Conservation (phyloP, 2,329 filamentous ascomycete genomes). For the Monilinia aucupariae region DNA sequence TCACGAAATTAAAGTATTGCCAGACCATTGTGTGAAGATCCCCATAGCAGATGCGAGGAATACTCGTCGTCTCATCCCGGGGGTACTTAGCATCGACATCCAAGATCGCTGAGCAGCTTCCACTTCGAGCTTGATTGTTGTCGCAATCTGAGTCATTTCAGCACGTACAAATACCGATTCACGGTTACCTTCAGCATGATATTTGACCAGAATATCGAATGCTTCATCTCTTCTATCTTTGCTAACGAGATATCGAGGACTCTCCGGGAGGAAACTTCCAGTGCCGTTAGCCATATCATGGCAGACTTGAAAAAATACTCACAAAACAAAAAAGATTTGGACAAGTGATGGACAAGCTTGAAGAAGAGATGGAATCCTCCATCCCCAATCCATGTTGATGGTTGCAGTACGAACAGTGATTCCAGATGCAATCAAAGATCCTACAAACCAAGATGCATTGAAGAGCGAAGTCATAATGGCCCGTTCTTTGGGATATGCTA, state of each 20-base stretch:
- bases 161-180: constrained; percentile 49
- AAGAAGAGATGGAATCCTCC: constrained; percentile 40
- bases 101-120: constrained; percentile 50
- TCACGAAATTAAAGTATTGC: constrained; percentile 43
- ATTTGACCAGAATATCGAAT: constrained; percentile 46
- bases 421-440: constrained; percentile 30
- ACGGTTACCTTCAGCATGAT: constrained; percentile 48
- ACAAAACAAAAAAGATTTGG: constrained; percentile 23
- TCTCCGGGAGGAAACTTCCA: constrained; percentile 47
- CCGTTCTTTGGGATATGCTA: constrained; percentile 50
- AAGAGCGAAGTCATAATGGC: constrained; percentile 49
- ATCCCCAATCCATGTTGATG: constrained; percentile 39
- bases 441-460: constrained; percentile 46
- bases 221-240: constrained; percentile 55
- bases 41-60: constrained; percentile 47
- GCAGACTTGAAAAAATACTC: neutral
- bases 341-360: constrained; percentile 34
- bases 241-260: constrained; percentile 51
- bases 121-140: constrained; percentile 50
- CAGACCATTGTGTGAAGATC: constrained; percentile 50
- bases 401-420: constrained; percentile 42
- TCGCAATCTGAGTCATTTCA: constrained; percentile 56
- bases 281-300: neutral
- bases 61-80: constrained; percentile 46
- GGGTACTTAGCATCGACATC: constrained; percentile 46